Evolutionary conservation across 805 yeast species (phyloP), one percentile per base, ranked within the genome.

Genomic region (Metschnikowia koreensis): DNA sequence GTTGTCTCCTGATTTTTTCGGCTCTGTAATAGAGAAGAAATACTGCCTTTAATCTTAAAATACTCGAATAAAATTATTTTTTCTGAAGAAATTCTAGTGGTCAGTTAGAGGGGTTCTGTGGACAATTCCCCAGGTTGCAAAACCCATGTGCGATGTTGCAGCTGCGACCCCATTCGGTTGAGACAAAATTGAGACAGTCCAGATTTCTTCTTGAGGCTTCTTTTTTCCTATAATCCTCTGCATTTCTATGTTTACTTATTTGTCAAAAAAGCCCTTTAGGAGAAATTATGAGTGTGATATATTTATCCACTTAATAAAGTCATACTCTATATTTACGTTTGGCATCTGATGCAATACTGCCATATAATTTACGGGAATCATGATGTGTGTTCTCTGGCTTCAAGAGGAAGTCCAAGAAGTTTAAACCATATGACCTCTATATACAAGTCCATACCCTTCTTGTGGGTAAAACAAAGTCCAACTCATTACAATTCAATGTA

Each of bases 401-500:
- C 45, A 42, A 9, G 16, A 9, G n/a, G 15, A 42, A 31, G 45
- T 33, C 31, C 43, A 26, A n/a, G 12, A 2, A 12, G 29, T 44
- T 44, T 15, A 41, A 16, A 16, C 29, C 43, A 12, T 46, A 40
- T 46, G 44, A 46, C 22, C 38, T 13, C 51, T 48, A 48, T 48
- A 43, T 48, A 48, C 47, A 48, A 48, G 12, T 26, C 29, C 37
- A 29, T 15, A 39, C 26, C 28, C n/a, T 41, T 27, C 7, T 28
- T 31, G 13, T 28, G 34, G n/a, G 44, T 33, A 41, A 41, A 27
- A 31, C n/a, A 31, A 31, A 41, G 43, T 28, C 28, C 34, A 41
- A 28, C 43, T n/a, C 43, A 26, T 54, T 57, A 68, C 52, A 69
- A 54, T 62, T 74, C 80, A 58, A 87, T 77, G 67, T 83, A 88